phyloP scores from a whole-genome alignment of 2,329 filamentous ascomycete species.

The Stemphylium vesicarium region DNA sequence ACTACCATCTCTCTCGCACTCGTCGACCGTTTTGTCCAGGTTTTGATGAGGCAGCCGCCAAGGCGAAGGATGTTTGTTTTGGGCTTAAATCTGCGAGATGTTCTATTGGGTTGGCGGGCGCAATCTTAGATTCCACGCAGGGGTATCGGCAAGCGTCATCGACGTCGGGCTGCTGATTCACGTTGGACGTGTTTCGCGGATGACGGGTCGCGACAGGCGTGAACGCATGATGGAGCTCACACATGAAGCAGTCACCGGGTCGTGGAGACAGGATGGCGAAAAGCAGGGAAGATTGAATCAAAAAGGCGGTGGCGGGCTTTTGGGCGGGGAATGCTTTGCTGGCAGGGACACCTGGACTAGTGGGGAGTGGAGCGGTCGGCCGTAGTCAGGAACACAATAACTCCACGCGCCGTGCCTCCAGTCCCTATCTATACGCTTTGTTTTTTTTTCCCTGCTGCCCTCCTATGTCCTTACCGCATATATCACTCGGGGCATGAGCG shows the following conservation, averaged over 20 bases:
- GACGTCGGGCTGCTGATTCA: constrained; percentile 17
- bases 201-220: neutral
- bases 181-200: neutral
- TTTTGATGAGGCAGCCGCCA: constrained; percentile 22
- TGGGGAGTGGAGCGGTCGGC: constrained; percentile 8
- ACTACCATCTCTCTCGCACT: constrained; percentile 13
- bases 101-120: constrained; percentile 9
- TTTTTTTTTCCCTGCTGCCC: constrained; percentile 3
- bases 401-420: constrained; percentile 14
- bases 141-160: constrained; percentile 21
- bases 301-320: constrained; percentile 19
- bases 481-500: constrained; percentile 28
- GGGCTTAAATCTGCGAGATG: constrained; percentile 32
- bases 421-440: constrained; percentile 2
- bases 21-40: constrained; percentile 8
- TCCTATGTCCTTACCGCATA: constrained; percentile 10
- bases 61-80: constrained; percentile 25
- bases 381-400: constrained; percentile 19
- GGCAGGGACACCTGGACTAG: constrained; percentile 19
- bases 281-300: constrained; percentile 7
- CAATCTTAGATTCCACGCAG: constrained; percentile 31
- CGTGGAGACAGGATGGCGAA: neutral
- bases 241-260: constrained; percentile 11
- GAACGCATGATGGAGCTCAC: neutral
- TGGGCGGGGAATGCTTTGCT: constrained; percentile 22